Base-by-base conservation (phyloP, 2,329 filamentous ascomycete species). In the Ceratocystis huliohia region DNA sequence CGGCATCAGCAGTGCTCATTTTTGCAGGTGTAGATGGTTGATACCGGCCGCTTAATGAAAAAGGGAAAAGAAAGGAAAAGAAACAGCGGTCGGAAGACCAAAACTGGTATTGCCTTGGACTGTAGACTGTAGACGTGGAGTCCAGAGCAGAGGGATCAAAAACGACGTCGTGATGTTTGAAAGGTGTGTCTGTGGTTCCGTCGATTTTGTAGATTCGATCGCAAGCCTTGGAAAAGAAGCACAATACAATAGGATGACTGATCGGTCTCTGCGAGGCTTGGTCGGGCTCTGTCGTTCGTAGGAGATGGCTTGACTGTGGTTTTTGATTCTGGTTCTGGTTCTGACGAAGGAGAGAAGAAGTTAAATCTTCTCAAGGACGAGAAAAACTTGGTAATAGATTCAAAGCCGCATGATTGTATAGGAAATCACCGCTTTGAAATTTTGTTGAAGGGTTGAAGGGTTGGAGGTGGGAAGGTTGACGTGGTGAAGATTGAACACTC, bases 1-100 rank as follows among this genome's bases (percentile, higher is more conserved):
- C 45, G 53, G 61, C 63, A 63, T 65, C 66, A 56, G 63, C 63
- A 53, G 63, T 61, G 53, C 56, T 67, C 66, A 67, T 67, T 59
- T 56, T 65, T 30, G 22, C 20, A 25, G 48, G 25, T 28, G 33
- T 30, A 37, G 15, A 50, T 22, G 15, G 25, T 59, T 17, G 33
- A 33, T 59, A 10, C 33, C n/a, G 53, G 28, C 28, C 28, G 53
- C 6, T 30, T 59, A 20, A 59, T 59, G 28, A 59, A 20, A 17
- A 17, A 37, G 37, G 13, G 2, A 33, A 48, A n/a, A 50, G 1
- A 5, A 50, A 25, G 25, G 61, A 45, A 33, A 64, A 67, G 50
- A 56, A 59, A 37, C 37, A 41, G n/a, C 56, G 30, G 59, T 10
- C 62, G 62, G 41, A 65, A 63, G 63, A 67, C 46, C 48, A 45